Evolutionary conservation across 306 rosid genomes (phyloP).

Genomic region (Vachellia pachyceras): DNA sequence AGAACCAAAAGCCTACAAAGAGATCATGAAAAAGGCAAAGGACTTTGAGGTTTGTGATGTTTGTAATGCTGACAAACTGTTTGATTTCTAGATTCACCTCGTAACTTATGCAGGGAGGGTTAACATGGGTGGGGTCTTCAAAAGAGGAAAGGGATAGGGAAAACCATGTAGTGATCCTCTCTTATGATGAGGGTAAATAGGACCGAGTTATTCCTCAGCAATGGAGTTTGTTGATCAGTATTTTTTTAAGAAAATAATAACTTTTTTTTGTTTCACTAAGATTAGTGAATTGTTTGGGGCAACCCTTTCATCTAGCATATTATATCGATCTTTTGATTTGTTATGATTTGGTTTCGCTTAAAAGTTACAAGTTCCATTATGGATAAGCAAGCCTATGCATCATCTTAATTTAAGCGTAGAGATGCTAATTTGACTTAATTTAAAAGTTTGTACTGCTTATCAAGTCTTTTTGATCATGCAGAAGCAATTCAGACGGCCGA

Average conservation of each 20-base stretch:
- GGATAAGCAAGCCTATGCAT: conserved; percentile 9
- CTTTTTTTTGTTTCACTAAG: not conserved
- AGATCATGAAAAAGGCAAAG: conserved; percentile 81
- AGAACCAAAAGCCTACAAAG: conserved; percentile 85
- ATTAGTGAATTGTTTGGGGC: not conserved
- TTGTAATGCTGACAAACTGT: not conserved
- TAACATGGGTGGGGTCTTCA: not conserved
- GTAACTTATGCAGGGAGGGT: not conserved
- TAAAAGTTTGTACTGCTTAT: conserved; percentile 13
- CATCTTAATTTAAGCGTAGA: not conserved
- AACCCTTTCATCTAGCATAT: not conserved
- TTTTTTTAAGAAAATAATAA: too few relatives aligned
- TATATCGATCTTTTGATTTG: conserved; percentile 22
- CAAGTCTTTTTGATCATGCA: conserved; percentile 50
- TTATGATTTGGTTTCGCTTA: conserved; percentile 6
- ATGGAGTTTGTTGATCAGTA: not conserved
- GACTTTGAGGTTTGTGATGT: conserved; percentile 78
- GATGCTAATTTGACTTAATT: conserved; percentile 6
- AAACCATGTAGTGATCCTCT: not conserved
- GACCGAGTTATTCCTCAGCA: not conserved
- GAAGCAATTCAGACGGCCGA: conserved; percentile 78
- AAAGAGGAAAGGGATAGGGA: not conserved
- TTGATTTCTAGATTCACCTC: not conserved
- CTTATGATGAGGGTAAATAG: not conserved
- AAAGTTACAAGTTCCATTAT: not conserved